phyloP scores from a whole-genome alignment of 768 basidiomycete genomes.

The Albatrellus ellisii region DNA sequence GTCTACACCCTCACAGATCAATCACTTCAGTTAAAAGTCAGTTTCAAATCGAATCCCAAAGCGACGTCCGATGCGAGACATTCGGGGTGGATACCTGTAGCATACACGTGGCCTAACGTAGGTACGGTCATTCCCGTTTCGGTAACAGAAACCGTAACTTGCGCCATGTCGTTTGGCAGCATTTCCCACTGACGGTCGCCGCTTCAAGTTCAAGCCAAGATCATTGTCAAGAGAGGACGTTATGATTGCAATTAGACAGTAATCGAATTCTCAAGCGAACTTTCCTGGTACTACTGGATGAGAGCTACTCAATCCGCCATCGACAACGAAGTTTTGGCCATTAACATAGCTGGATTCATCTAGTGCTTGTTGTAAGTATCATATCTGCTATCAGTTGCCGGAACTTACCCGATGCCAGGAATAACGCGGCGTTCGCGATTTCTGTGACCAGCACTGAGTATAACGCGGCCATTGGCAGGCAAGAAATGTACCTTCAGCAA shows the following conservation, averaged over 20 bases:
- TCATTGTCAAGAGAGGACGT: neutral
- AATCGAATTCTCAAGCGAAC: conserved; percentile 29
- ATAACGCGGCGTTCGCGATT: conserved; percentile 76
- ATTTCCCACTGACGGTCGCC: too few species aligned
- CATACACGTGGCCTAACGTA: too few species aligned
- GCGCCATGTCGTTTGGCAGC: too few species aligned
- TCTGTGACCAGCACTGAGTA: conserved; percentile 32
- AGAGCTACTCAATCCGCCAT: conserved; percentile 75
- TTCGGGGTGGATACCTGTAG: too few species aligned
- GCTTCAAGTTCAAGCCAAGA: too few species aligned
- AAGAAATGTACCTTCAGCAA: conserved; percentile 50
- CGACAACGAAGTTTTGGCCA: conserved; percentile 76
- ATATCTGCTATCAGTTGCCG: neutral
- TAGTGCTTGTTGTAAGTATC: conserved; percentile 17
- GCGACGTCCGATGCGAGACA: too few species aligned
- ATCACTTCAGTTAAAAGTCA: too few species aligned
- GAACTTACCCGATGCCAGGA: conserved; percentile 68
- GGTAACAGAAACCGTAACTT: too few species aligned
- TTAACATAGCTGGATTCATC: conserved; percentile 90
- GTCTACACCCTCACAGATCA: too few species aligned
- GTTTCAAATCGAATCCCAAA: too few species aligned
- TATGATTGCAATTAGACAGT: neutral
- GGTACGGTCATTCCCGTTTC: too few species aligned
- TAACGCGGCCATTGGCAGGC: conserved; percentile 4
- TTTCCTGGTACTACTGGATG: conserved; percentile 70